phyloP scores from a whole-genome alignment of 2,329 filamentous ascomycete genomes.

The Colletotrichum sp. region DNA sequence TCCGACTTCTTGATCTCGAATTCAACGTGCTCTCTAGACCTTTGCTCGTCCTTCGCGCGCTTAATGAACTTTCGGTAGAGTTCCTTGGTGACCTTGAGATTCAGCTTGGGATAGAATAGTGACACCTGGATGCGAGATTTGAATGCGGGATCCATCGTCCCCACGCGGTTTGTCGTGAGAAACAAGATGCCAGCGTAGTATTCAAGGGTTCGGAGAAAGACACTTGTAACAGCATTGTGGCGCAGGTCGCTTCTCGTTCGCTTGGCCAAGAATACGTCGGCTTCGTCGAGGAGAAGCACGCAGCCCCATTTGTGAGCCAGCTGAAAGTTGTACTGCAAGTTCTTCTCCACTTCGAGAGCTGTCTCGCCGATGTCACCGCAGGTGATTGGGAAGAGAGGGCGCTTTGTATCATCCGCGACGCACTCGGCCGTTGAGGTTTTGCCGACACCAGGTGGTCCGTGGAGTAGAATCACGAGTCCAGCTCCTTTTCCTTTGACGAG shows the following conservation, averaged over 20 bases:
- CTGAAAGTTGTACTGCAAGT: slow-evolving; percentile 8
- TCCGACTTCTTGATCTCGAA: slow-evolving; percentile 4
- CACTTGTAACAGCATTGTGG: slow-evolving; percentile 18
- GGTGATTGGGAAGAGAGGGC: not conserved
- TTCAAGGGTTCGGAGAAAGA: slow-evolving; percentile 47
- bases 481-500: slow-evolving; percentile 17
- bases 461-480: not conserved
- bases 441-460: not conserved
- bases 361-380: slow-evolving; percentile 21
- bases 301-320: slow-evolving; percentile 21
- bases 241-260: slow-evolving; percentile 52
- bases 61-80: slow-evolving; percentile 11
- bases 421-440: not conserved
- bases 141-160: slow-evolving; percentile 51
- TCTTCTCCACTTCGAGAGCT: slow-evolving; percentile 13
- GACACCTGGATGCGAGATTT: slow-evolving; percentile 52
- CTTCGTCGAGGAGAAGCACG: not conserved
- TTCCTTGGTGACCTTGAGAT: not conserved
- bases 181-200: slow-evolving; percentile 54
- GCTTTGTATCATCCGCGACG: not conserved
- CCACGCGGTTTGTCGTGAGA: slow-evolving; percentile 50
- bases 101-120: slow-evolving; percentile 42
- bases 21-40: accelerated
- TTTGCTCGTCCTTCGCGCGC: slow-evolving; percentile 5
- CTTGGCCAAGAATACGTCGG: slow-evolving; percentile 57